Base-by-base conservation (phyloP, 2,329 filamentous ascomycete genomes). In the Alternaria sp. region DNA sequence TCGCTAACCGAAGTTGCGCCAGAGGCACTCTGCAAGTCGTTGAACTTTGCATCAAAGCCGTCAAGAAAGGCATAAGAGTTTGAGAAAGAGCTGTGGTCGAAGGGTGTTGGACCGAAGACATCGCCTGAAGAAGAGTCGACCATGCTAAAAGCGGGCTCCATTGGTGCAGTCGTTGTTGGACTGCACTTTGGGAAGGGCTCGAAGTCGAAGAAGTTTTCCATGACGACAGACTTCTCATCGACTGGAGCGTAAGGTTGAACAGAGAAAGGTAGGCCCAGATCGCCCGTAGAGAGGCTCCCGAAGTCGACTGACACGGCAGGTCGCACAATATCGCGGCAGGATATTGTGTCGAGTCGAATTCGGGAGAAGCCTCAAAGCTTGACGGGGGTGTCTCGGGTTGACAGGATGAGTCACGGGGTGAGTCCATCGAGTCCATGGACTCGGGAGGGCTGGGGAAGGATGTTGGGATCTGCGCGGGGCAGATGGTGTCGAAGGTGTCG, bases 321-420 rank as follows among this genome's bases (percentile, higher is more conserved):
- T 97, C 95, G 82, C 91, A 98, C 95, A 98, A 97, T 94, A 97
- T 90, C 94, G 87, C 95, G 87, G 95, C 95, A 98, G 95, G 94
- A 97, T 96, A 94, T 97, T 97, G 95, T 97, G 94, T 95, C 95
- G 88, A 84, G 87, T 96, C 92, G 89, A 92, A 86, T 83, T 90
- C 87, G 83, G 83, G 68, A 46, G 69, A 79, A 79, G 81, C 80
- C 74, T 81, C 78, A 57, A 71, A 71, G 58, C 72, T 67, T 68
- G 79, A 79, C 62, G 67, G 67, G 50, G 78, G 79, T 34, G 79
- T 80, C 66, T 80, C 76, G 52, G 79, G 78, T 52, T 72, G 67
- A 66, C 75, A 78, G 38, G 73, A 77, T 40, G 74, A 73, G 60
- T 78, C 77, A 63, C 74, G 73, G 56, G 77, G 77, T 34, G 77